Percentiles rank a stretch among this genome's conserved stretches.
Conservation (phyloP, 306 rosid genomes). For the Quercus bicolor region DNA sequence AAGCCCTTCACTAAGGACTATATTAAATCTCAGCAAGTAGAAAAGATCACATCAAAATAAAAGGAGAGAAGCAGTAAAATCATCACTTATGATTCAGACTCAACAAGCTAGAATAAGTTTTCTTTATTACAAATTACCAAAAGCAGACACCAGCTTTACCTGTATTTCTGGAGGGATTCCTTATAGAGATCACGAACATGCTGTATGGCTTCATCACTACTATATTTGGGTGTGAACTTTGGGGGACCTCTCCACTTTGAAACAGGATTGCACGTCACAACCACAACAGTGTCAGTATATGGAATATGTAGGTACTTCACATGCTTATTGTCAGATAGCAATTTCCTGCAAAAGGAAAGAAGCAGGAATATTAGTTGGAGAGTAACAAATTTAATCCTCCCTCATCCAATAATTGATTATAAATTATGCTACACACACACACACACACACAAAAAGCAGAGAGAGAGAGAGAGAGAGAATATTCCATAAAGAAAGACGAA, state of each 20-base stretch:
- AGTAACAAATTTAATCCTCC: not conserved
- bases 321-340: constrained; percentile 83
- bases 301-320: constrained; percentile 87
- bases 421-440: not conserved
- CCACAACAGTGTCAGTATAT: constrained; percentile 72
- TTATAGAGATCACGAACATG: constrained; percentile 71
- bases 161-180: constrained; percentile 62
- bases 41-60: not conserved
- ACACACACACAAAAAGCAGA: too few species aligned
- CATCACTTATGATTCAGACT: constrained; percentile 14
- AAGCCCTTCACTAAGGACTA: not conserved
- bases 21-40: not conserved
- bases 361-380: not conserved
- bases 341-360: constrained; percentile 41
- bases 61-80: not conserved
- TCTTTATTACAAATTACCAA: constrained; percentile 13
- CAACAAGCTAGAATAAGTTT: constrained; percentile 16
- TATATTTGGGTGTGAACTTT: constrained; percentile 76
- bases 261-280: constrained; percentile 89
- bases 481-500: not conserved
- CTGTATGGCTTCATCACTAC: constrained; percentile 72
- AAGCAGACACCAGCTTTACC: constrained; percentile 37
- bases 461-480: not conserved
- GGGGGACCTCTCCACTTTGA: constrained; percentile 93
- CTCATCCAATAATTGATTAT: not conserved